Conservation (phyloP, 306 rosid genomes). For the Calophaca sinica region DNA sequence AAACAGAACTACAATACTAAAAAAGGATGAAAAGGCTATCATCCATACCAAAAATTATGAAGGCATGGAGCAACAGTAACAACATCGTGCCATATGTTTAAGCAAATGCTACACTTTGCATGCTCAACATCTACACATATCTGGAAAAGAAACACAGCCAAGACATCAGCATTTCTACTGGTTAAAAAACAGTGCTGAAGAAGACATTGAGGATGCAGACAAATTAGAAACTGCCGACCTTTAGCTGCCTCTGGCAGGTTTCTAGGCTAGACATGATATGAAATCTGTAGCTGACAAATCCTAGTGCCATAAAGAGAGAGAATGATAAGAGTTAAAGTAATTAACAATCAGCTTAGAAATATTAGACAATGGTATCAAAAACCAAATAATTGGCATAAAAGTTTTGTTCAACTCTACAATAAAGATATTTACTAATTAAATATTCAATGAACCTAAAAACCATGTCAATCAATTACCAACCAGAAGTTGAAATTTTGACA, state of each 20-base stretch:
- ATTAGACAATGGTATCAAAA: constrained; percentile 31
- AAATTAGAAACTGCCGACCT: constrained; percentile 50
- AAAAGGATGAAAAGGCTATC: constrained; percentile 14
- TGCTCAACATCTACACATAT: constrained; percentile 76
- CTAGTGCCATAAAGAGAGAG: constrained; percentile 50
- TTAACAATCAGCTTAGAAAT: constrained; percentile 34
- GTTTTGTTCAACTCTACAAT: constrained; percentile 20
- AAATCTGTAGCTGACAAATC: constrained; percentile 71
- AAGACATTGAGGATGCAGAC: constrained; percentile 24
- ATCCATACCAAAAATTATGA: constrained; percentile 85
- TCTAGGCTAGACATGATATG: constrained; percentile 60
- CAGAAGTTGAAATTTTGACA: constrained; percentile 16
- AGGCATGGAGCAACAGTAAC: constrained; percentile 93
- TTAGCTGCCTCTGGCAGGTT: constrained; percentile 58
- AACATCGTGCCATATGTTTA: constrained; percentile 91
- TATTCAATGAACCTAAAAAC: constrained; percentile 32
- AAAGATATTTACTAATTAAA: neutral
- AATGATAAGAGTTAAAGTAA: constrained; percentile 19
- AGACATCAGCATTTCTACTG: constrained; percentile 35
- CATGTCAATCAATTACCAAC: constrained; percentile 26
- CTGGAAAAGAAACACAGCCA: constrained; percentile 56
- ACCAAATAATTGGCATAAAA: constrained; percentile 27
- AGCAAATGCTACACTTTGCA: constrained; percentile 93
- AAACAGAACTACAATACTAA: constrained; percentile 27
- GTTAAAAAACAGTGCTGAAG: constrained; percentile 25